Conservation (phyloP, 2,329 filamentous ascomycete species). For the Sporothrix brunneoviolacea region DNA sequence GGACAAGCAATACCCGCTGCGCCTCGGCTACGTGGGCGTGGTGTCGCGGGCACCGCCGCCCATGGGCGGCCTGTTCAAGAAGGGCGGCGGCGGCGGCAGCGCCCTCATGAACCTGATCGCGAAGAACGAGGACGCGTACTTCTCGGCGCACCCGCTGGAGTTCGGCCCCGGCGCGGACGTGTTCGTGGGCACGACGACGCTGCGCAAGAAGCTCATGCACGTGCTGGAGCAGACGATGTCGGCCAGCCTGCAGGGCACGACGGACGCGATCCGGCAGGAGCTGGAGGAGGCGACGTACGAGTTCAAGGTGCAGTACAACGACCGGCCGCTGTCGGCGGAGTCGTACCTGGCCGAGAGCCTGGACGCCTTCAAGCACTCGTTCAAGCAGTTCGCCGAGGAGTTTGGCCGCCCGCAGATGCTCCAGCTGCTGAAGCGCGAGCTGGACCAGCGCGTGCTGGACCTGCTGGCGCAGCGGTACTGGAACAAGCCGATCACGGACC, state of each 20-base stretch:
- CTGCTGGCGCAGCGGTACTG: conserved; percentile 90
- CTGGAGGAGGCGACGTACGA: conserved; percentile 96
- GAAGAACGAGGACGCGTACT: conserved; percentile 83
- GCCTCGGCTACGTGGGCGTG: conserved; percentile 94
- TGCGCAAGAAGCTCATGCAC: conserved; percentile 94
- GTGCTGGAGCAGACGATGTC: conserved; percentile 98
- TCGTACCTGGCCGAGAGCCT: conserved; percentile 93
- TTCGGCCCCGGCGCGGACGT: conserved; percentile 70
- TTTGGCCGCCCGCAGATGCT: conserved; percentile 89
- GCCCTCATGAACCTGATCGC: conserved; percentile 67
- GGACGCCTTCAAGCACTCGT: conserved; percentile 95
- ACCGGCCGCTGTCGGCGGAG: conserved; percentile 87
- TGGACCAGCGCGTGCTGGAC: conserved; percentile 92
- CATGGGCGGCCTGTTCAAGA: conserved; percentile 64
- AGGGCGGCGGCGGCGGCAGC: conserved; percentile 46
- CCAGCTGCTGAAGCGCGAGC: conserved; percentile 79
- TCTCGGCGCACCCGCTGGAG: conserved; percentile 72
- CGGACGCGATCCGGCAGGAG: conserved; percentile 88
- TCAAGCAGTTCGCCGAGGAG: conserved; percentile 84
- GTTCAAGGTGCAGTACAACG: conserved; percentile 99
- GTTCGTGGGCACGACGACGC: conserved; percentile 72
- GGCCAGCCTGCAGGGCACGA: conserved; percentile 78
- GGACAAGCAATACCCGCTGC: conserved; percentile 87
- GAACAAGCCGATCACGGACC: conserved; percentile 89
- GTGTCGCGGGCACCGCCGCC: conserved; percentile 71